phyloP scores from a whole-genome alignment of 306 rosid species.

The Lathyrus oleraceus region DNA sequence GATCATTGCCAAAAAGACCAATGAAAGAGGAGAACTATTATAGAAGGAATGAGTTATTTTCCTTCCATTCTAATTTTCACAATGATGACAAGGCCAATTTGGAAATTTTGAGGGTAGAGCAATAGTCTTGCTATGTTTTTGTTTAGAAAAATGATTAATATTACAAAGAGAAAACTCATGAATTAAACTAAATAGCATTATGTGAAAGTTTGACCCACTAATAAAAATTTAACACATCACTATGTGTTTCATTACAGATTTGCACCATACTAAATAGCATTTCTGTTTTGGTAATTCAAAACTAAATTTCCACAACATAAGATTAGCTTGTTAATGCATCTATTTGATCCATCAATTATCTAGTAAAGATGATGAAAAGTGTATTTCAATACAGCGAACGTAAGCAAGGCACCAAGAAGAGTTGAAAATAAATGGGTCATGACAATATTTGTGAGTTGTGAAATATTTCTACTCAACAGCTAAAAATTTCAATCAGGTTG shows the following conservation, averaged over 20 bases:
- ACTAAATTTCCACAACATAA: neutral
- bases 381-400: slow-evolving; percentile 12
- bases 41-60: slow-evolving; percentile 2
- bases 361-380: slow-evolving; percentile 14
- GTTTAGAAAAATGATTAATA: neutral
- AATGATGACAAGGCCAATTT: neutral
- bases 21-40: neutral
- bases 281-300: slow-evolving; percentile 1
- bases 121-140: slow-evolving; percentile 22
- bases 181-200: neutral
- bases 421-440: slow-evolving; percentile 7
- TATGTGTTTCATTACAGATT: neutral
- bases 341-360: slow-evolving; percentile 18
- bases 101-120: slow-evolving; percentile 20
- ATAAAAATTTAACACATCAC: neutral
- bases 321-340: slow-evolving; percentile 8
- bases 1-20: neutral
- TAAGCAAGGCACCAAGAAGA: slow-evolving; percentile 19
- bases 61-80: slow-evolving; percentile 11
- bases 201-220: neutral
- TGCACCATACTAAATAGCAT: neutral
- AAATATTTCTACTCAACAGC: neutral
- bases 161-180: neutral
- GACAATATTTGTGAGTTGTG: neutral
- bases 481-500: slow-evolving; percentile 18